These are phyloP conservation scores for Curvularia hawaiiensis DNA, from an alignment of 2,329 filamentous ascomycete species.

Conservation along the genomic window DNA sequence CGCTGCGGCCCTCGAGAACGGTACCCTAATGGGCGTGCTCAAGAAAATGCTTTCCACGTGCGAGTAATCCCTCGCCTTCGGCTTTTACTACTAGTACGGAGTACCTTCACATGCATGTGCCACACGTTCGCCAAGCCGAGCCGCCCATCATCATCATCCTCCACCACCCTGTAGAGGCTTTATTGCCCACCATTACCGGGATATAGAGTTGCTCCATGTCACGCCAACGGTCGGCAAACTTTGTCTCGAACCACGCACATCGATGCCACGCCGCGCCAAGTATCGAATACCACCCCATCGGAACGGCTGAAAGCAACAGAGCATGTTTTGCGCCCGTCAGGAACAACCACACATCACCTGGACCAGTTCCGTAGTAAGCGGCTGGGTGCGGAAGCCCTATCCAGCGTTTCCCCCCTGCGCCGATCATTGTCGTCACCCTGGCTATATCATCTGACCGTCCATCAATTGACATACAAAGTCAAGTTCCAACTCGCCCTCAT, in stretches of 20 bases:
- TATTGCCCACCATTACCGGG: neutral
- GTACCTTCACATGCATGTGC: conserved; percentile 7
- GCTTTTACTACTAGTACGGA: too few relatives aligned
- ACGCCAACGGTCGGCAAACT: neutral
- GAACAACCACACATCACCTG: neutral
- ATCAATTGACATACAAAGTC: conserved; percentile 8
- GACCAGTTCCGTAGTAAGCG: neutral
- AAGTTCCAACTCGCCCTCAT: conserved; percentile 6
- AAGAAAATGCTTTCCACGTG: conserved; percentile 94
- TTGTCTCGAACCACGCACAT: neutral
- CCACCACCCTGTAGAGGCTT: neutral
- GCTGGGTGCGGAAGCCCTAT: conserved; percentile 1
- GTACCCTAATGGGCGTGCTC: conserved; percentile 83
- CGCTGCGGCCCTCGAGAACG: conserved; percentile 92
- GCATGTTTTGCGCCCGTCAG: neutral
- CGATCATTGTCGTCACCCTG: conserved; percentile 6
- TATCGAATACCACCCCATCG: neutral
- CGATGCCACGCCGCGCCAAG: neutral
- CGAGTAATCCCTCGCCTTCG: conserved; percentile 50
- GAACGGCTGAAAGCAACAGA: neutral
- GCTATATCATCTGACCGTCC: neutral
- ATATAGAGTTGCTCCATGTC: neutral
- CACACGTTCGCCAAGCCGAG: conserved; percentile 1
- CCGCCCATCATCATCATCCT: neutral
- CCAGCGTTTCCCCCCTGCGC: neutral